Percentiles rank a stretch among this genome's conserved stretches.
phyloP scores from a whole-genome alignment of 2,329 filamentous ascomycete species.

The Clarireedia sp. region DNA sequence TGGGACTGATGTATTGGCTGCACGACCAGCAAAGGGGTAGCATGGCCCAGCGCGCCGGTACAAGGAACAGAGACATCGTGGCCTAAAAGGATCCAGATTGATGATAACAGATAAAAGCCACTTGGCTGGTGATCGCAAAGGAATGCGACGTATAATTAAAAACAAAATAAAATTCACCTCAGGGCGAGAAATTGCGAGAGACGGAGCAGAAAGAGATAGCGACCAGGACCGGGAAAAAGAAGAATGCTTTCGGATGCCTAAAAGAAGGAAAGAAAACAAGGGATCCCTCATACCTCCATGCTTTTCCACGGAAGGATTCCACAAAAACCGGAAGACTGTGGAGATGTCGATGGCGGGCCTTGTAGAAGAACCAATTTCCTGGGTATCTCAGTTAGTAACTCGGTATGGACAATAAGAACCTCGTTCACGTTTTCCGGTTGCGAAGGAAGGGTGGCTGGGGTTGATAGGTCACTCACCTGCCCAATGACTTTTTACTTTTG shows the following conservation, averaged over 20 bases:
- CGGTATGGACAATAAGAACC: too few relatives aligned
- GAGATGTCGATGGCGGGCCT: not conserved
- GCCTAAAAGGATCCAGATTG: not conserved
- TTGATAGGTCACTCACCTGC: not conserved
- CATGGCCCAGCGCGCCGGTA: not conserved
- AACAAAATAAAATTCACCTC: not conserved
- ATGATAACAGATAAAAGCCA: not conserved
- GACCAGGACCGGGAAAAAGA: not conserved
- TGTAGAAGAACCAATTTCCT: not conserved
- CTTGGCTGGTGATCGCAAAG: not conserved
- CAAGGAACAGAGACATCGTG: not conserved
- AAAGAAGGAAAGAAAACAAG: not conserved
- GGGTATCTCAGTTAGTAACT: not conserved
- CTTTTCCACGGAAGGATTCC: not conserved
- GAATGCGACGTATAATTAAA: not conserved
- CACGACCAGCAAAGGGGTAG: not conserved
- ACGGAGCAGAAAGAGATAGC: too few relatives aligned
- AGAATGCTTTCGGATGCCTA: not conserved
- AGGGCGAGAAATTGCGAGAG: not conserved
- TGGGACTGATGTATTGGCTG: not conserved
- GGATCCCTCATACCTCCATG: constrained; percentile 18
- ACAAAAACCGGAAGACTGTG: not conserved
- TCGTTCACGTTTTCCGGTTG: too few relatives aligned
- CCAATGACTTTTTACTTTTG: not conserved
- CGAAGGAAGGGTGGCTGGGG: not conserved